phyloP scores from a whole-genome alignment of 495 filamentous ascomycete genomes.

The Aspergillus coremiiformis region DNA sequence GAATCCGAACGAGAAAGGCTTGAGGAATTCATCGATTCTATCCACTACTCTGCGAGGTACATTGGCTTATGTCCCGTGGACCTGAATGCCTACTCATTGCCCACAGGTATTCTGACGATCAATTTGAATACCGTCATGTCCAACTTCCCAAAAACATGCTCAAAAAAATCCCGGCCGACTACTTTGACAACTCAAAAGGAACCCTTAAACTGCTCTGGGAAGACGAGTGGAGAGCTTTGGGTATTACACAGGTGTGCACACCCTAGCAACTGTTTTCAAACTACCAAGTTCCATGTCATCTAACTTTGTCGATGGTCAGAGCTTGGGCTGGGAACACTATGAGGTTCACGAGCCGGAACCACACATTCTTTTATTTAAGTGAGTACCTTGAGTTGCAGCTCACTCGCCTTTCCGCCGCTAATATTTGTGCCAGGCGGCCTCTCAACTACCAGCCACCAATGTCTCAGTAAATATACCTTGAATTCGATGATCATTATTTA shows the following conservation, averaged over 20 bases:
- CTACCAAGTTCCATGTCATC: not conserved
- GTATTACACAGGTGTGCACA: slow-evolving; percentile 79
- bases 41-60: slow-evolving; percentile 92
- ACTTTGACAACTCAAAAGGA: slow-evolving; percentile 83
- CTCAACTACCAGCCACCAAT: slow-evolving; percentile 77
- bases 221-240: slow-evolving; percentile 93
- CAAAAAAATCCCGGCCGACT: slow-evolving; percentile 91
- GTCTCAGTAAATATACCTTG: slow-evolving; percentile 26
- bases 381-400: slow-evolving; percentile 26
- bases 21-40: slow-evolving; percentile 84
- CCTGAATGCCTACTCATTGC: not conserved
- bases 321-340: slow-evolving; percentile 97
- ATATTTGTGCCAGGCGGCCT: slow-evolving; percentile 53
- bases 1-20: slow-evolving; percentile 73
- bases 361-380: slow-evolving; percentile 98
- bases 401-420: slow-evolving; percentile 4
- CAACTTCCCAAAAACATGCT: slow-evolving; percentile 97
- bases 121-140: slow-evolving; percentile 92
- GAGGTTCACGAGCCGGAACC: slow-evolving; percentile 98
- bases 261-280: slow-evolving; percentile 14
- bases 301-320: slow-evolving; percentile 46
- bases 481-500: not conserved
- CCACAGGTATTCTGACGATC: slow-evolving; percentile 73
- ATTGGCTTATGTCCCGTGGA: slow-evolving; percentile 10
- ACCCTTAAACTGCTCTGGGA: slow-evolving; percentile 96